Percentiles rank a stretch among this genome's conserved stretches.
phyloP scores from a whole-genome alignment of 345 rosid genomes.

The Populus deltoides region DNA sequence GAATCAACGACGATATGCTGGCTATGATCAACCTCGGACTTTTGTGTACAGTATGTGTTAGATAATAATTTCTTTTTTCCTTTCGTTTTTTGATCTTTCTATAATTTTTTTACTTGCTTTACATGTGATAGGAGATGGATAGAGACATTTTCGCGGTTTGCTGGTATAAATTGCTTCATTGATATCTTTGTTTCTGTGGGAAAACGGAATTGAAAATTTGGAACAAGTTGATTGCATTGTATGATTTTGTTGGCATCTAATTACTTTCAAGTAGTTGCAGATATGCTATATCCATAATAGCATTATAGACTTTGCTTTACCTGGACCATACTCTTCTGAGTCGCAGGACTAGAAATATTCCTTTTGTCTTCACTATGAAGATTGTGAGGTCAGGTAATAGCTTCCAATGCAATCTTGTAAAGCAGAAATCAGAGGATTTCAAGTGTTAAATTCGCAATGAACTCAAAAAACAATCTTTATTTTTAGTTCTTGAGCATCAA shows the following conservation, averaged over 20 bases:
- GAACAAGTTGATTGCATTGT: neutral
- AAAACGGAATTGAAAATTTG: neutral
- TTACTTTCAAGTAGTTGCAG: neutral
- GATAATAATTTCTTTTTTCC: slow-evolving; percentile 4
- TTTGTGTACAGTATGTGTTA: slow-evolving; percentile 31
- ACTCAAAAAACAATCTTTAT: neutral
- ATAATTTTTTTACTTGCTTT: too few relatives aligned
- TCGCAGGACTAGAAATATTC: neutral
- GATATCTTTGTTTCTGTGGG: neutral
- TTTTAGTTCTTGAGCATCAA: neutral
- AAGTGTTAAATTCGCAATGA: neutral
- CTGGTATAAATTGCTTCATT: neutral
- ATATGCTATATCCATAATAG: neutral
- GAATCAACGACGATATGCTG: neutral
- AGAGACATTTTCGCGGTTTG: neutral
- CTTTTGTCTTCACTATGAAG: too few relatives aligned
- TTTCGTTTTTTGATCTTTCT: neutral
- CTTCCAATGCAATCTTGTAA: too few relatives aligned
- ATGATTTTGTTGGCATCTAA: neutral
- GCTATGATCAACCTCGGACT: slow-evolving; percentile 3
- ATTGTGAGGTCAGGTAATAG: too few relatives aligned
- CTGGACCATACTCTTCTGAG: neutral
- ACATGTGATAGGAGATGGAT: neutral
- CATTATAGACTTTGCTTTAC: neutral
- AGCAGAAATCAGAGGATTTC: too few relatives aligned